Base-by-base conservation (phyloP, 1,284 basidiomycete genomes). In the Mixia osmundae region DNA sequence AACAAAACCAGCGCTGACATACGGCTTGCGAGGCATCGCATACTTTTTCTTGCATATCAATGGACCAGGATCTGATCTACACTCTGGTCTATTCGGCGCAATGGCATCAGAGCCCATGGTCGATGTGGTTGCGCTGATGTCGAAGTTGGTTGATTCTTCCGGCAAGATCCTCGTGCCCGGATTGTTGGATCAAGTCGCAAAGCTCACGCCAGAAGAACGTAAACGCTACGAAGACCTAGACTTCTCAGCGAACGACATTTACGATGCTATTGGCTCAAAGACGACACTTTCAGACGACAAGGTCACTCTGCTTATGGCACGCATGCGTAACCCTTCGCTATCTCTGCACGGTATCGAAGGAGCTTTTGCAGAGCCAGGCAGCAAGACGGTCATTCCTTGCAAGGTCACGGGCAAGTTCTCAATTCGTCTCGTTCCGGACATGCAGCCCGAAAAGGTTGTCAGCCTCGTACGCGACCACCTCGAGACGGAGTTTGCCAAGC, bases 291-390 rank as follows among this genome's bases (percentile, higher is more conserved):
- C 72, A 3, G 61, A 69, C 8, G 75, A 89, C 57, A 87, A 85
- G 56, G 69, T 73, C 22, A 61, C 65, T n/a, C 73, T 79, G 4
- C 61, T 91, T 33, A 91, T 89, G 82, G 77, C 72, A 24, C 71
- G 80, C 3, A 44, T 38, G 39, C 44, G 60, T 33, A 68, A 72
- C 57, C 82, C 85, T 1, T 77, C 73, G 43, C 66, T 97, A 41
- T 89, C 82, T 3, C 61, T 97, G 12, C 89, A 97, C 57, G 91
- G 89, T 19, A 89, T 97, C 51, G 83, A 95, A 58, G 89, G 91
- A 38, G 91, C 87, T 4, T 95, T 95, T 64, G 78, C 72, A 9
- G 48, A 49, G 29, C 43, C 55, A 0, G 58, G 56, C 30, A 50
- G 47, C 7, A 40, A 50, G 69, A 97, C 89, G 0, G 91, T 97